A percentile compares a stretch with the other conserved stretches of the same genome.
phyloP scores from a whole-genome alignment of 495 filamentous ascomycete genomes.

The Aspergillus cristatus region DNA sequence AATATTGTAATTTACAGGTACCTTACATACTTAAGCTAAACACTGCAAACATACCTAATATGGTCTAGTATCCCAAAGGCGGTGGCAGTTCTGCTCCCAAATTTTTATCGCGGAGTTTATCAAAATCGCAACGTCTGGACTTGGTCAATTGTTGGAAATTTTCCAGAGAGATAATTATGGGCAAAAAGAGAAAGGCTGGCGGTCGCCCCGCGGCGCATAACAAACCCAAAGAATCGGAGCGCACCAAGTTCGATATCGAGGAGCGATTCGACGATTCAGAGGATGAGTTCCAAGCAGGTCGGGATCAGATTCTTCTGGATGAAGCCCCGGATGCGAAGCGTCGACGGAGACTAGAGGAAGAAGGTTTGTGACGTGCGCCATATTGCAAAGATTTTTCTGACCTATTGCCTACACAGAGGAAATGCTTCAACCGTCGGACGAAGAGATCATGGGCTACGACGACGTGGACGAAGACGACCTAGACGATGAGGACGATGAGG shows the following conservation, averaged over 20 bases:
- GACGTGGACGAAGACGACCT: constrained; percentile 40
- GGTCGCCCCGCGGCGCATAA: constrained; percentile 41
- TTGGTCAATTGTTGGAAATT: not conserved
- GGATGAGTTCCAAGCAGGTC: constrained; percentile 78
- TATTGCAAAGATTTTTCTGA: constrained; percentile 10
- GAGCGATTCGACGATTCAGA: constrained; percentile 84
- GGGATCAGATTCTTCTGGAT: constrained; percentile 78
- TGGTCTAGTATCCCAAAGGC: constrained; percentile 15
- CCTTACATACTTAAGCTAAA: not conserved
- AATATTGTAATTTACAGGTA: no score
- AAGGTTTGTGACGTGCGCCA: constrained; percentile 37
- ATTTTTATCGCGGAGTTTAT: constrained; percentile 24
- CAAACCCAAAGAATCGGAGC: constrained; percentile 20
- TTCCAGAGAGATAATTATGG: constrained; percentile 44
- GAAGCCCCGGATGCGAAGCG: constrained; percentile 71
- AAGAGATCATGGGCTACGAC: constrained; percentile 70
- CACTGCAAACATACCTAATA: constrained; percentile 14
- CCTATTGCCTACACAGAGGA: constrained; percentile 34
- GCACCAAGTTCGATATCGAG: constrained; percentile 47
- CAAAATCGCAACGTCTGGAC: constrained; percentile 4
- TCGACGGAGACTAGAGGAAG: constrained; percentile 52
- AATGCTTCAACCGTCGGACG: constrained; percentile 65
- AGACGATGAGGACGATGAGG: constrained; percentile 44
- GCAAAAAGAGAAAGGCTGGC: constrained; percentile 69
- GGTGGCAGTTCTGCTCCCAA: constrained; percentile 22